A percentile compares a stretch with the other conserved stretches of the same genome.
phyloP scores from a whole-genome alignment of 768 basidiomycete genomes.

The Rhodotorula taiwanensis region DNA sequence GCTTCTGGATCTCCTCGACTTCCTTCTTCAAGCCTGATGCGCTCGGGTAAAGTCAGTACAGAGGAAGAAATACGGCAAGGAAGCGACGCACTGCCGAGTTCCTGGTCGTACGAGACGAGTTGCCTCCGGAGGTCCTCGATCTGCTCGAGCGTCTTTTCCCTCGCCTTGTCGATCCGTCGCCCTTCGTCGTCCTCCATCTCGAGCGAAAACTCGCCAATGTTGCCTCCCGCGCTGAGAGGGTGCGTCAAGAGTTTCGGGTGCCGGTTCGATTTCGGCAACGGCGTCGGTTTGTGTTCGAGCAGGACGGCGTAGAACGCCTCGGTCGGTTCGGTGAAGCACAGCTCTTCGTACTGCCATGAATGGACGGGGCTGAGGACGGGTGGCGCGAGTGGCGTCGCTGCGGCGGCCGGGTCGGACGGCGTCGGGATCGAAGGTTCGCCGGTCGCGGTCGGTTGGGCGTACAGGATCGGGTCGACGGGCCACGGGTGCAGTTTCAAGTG shows the following conservation, averaged over 20 bases:
- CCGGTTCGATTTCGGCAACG: conserved; percentile 51
- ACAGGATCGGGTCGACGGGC: conserved; percentile 44
- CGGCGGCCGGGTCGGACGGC: background rate
- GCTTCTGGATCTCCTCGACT: conserved; percentile 25
- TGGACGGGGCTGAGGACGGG: conserved; percentile 53
- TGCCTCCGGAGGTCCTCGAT: conserved; percentile 63
- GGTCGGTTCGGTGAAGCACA: conserved; percentile 91
- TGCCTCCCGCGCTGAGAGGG: conserved; percentile 51
- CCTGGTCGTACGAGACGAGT: conserved; percentile 74
- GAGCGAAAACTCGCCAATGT: conserved; percentile 70
- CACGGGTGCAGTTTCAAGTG: conserved; percentile 93
- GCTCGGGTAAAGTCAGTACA: background rate
- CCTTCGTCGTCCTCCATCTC: conserved; percentile 83
- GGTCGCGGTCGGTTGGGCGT: conserved; percentile 10
- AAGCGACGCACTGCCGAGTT: conserved; percentile 52
- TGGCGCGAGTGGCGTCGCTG: background rate
- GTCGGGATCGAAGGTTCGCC: conserved; percentile 7
- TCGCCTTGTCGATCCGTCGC: conserved; percentile 68
- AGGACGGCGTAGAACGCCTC: conserved; percentile 76
- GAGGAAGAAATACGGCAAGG: background rate
- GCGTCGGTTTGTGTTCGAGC: conserved; percentile 72
- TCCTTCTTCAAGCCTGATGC: conserved; percentile 27
- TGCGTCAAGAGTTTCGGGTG: conserved; percentile 11
- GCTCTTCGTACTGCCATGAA: conserved; percentile 98
- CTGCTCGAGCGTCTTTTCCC: conserved; percentile 63